Conservation (phyloP, 176 grass and related monocot species). For the Rhynchospora breviuscula region DNA sequence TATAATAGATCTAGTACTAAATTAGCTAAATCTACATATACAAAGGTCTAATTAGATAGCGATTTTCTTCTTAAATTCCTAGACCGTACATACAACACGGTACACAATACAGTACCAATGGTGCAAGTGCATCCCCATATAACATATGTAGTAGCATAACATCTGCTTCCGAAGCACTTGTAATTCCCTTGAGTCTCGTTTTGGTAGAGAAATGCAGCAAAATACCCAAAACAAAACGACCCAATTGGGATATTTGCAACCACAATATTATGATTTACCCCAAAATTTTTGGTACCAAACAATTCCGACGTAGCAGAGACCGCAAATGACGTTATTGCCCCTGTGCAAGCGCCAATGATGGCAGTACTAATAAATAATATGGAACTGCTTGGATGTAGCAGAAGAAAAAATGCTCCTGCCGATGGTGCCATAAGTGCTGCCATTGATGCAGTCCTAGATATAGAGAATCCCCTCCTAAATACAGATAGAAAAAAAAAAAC, state of each 20-base stretch:
- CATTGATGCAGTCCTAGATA: constrained; percentile 77
- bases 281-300: constrained; percentile 80
- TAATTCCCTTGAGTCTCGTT: constrained; percentile 29
- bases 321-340: constrained; percentile 79
- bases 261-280: constrained; percentile 94
- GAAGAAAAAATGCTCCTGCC: constrained; percentile 65
- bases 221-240: constrained; percentile 87
- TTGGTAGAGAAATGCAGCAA: constrained; percentile 74
- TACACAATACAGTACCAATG: constrained; percentile 53
- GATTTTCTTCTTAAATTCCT: constrained; percentile 28
- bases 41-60: not conserved
- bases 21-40: constrained; percentile 13
- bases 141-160: constrained; percentile 60
- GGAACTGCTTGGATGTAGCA: constrained; percentile 39
- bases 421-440: constrained; percentile 74
- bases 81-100: constrained; percentile 48
- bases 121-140: constrained; percentile 67
- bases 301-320: constrained; percentile 80
- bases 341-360: constrained; percentile 79
- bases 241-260: constrained; percentile 83
- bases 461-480: constrained; percentile 48
- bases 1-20: constrained; percentile 3
- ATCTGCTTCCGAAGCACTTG: constrained; percentile 50
- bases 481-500: not conserved
- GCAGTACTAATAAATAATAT: constrained; percentile 65